Evolutionary conservation across 805 yeast genomes (phyloP), one percentile per base, ranked within the genome.

Genomic region (Nakazawaea wickerhamii): DNA sequence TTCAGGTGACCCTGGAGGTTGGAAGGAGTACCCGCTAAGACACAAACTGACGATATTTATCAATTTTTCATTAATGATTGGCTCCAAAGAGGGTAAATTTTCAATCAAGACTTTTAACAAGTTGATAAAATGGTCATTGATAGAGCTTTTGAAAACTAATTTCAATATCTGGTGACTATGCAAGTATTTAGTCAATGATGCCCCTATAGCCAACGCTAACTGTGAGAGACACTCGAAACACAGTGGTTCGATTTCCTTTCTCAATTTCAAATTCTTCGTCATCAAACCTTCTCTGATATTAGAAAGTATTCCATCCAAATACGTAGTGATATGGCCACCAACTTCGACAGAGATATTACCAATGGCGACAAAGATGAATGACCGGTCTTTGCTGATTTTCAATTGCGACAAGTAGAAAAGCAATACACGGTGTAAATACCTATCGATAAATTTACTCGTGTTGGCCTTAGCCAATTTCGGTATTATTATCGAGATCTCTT

Each of bases 201-300:
- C 95, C 0, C 97, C 97, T 13, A 91, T 87, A 0, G 98, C 91
- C 20, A 74, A 73, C 0, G 96, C 90, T 28, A 93, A 64, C 61
- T 87, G 84, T 0, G 95, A 87, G 34, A 91, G 72, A 58, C 98
- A 93, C 52, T 84, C 86, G 54, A 90, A 91, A 17, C 91, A 77
- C 1, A 95, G 89, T 0, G 86, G 83, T 50, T 87, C 95, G 34
- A 84, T 79, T 38, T 84, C 89, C 55, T 79, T 82, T 45, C 90
- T 71, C 2, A 70, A 60, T 48, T 79, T 77, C 25, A 76, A 70
- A n/a, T 68, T 64, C 53, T 77, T 80, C 6, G 82, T 69, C 1
- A 76, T 67, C 21, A 91, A 67, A 0, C 93, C 90, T 45, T 89
- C 96, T 53, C 89, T 70, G 17, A 90, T 77, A 50, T 81, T 86